Percentiles rank a stretch among this genome's conserved stretches.
These are phyloP conservation scores for Lentinula sp. DNA, from an alignment of 768 basidiomycete genomes.

Conservation along the genomic window DNA sequence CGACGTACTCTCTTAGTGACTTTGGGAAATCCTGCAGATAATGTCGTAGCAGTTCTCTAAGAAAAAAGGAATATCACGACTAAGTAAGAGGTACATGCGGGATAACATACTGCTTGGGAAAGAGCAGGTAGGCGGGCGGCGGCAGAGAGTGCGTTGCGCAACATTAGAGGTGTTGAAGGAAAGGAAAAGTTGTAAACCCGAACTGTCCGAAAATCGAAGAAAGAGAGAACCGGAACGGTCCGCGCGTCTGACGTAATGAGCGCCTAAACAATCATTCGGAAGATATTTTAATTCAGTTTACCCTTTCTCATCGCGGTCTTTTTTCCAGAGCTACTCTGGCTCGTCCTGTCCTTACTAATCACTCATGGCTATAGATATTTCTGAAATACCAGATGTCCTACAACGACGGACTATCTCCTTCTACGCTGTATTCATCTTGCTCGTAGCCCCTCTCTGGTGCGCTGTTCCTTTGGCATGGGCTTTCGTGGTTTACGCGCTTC, in stretches of 20 bases:
- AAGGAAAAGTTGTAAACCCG: constrained; percentile 11
- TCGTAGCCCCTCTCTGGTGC: constrained; percentile 62
- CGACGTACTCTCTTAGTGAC: constrained; percentile 60
- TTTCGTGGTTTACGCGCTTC: constrained; percentile 48
- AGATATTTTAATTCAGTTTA: background rate
- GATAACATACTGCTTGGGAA: constrained; percentile 41
- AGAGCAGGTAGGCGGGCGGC: constrained; percentile 44
- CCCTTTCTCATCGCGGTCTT: background rate
- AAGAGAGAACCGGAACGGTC: constrained; percentile 12
- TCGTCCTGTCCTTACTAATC: constrained; percentile 5
- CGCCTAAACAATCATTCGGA: background rate
- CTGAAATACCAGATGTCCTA: constrained; percentile 26
- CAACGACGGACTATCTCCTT: constrained; percentile 43
- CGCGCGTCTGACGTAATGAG: constrained; percentile 11
- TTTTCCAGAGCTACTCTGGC: background rate
- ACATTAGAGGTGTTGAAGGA: constrained; percentile 39
- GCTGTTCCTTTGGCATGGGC: constrained; percentile 60
- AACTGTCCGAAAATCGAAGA: constrained; percentile 19
- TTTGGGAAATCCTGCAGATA: constrained; percentile 74
- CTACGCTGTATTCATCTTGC: constrained; percentile 48
- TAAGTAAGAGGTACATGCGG: background rate
- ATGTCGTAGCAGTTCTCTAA: constrained; percentile 68
- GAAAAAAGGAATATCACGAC: constrained; percentile 1
- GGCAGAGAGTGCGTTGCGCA: constrained; percentile 58
- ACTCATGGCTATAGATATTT: background rate